Conservation (phyloP, 495 filamentous ascomycete genomes). For the Rostrohypoxylon terebratum region DNA sequence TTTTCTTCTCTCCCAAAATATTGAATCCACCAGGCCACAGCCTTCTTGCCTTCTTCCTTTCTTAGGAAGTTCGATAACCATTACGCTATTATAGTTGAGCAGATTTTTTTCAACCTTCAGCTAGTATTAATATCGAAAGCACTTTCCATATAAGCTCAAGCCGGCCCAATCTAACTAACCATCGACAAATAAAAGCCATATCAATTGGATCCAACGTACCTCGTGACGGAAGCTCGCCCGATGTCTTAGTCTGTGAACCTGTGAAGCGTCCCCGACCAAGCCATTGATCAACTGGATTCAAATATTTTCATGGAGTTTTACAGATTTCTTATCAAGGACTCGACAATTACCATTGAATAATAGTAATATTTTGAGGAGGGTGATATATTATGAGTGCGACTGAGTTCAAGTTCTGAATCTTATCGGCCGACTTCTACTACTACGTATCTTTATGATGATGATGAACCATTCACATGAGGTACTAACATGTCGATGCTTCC, state of each 20-base stretch:
- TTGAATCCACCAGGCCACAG: background rate
- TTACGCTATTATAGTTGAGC: background rate
- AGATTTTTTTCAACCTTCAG: background rate
- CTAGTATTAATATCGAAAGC: background rate
- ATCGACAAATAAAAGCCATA: background rate
- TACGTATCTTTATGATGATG: background rate
- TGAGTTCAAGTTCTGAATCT: background rate
- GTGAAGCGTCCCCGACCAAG: background rate
- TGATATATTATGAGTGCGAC: background rate
- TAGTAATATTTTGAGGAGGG: background rate
- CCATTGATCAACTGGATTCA: background rate
- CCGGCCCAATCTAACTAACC: background rate
- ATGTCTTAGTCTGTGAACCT: background rate
- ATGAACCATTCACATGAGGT: background rate
- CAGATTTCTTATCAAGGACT: no score
- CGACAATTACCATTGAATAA: background rate
- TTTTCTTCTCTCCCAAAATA: background rate
- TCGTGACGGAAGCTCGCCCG: background rate
- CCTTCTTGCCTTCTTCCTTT: background rate
- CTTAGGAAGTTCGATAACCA: background rate
- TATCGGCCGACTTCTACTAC: background rate
- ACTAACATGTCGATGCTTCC: background rate
- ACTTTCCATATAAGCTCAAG: background rate
- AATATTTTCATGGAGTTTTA: no score
- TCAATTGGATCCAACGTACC: background rate